phyloP scores from a whole-genome alignment of 345 rosid species.

The Moricandia arvensis region DNA sequence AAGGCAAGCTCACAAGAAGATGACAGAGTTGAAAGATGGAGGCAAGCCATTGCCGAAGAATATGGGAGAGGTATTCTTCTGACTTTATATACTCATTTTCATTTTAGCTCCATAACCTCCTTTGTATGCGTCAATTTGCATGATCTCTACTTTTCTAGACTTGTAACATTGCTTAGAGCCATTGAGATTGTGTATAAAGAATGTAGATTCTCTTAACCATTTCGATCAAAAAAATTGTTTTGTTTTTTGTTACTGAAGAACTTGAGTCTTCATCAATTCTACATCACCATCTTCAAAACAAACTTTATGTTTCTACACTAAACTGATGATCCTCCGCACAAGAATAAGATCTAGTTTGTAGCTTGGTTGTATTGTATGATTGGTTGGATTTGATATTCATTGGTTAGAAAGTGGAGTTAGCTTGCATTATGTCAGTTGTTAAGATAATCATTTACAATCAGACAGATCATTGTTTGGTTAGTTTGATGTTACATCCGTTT shows the following conservation, averaged over 20 bases:
- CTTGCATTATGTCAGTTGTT: background rate
- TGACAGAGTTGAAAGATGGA: conserved; percentile 65
- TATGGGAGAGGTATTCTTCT: conserved; percentile 68
- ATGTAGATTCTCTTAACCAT: background rate
- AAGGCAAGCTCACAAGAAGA: conserved; percentile 69
- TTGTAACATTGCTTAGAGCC: background rate
- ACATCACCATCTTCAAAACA: background rate
- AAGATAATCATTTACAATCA: background rate
- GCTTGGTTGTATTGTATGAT: background rate
- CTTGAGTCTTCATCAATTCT: background rate
- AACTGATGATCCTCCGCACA: background rate
- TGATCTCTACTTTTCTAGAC: background rate
- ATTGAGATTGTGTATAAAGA: background rate
- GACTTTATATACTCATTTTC: background rate
- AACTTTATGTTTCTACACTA: background rate
- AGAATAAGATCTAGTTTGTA: background rate
- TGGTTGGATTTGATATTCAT: background rate
- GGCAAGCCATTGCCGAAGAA: conserved; percentile 87
- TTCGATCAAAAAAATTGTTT: too few relatives aligned
- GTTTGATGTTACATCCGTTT: background rate
- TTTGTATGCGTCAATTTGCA: background rate
- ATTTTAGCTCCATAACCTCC: background rate
- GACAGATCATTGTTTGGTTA: background rate
- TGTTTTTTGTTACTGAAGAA: too few relatives aligned
- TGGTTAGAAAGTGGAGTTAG: background rate